Base-by-base conservation (phyloP, 1,284 basidiomycete genomes). In the Pascua guehoae region DNA sequence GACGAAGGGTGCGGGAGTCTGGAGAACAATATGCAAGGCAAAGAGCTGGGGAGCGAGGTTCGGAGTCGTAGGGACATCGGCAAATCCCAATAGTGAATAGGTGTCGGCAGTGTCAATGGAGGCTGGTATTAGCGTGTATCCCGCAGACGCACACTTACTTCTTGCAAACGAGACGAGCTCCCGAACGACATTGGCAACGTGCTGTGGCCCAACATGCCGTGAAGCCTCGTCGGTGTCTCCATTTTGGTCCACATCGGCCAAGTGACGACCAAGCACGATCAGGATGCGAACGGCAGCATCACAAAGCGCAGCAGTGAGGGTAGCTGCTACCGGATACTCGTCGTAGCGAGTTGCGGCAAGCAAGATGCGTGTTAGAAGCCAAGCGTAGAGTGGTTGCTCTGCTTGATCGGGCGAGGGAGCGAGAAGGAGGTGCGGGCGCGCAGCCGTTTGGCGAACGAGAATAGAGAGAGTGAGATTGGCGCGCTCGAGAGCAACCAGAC, bases 281-380 rank as follows among this genome's bases (percentile, higher is more conserved):
- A 73, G 49, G 2, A 68, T 44, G 15, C 48, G 50, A 0, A 62
- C 55, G 3, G 62, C 64, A 1, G 64, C 51, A 4, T 65, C 61
- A 38, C 56, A 43, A 2, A 65, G 49, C 4, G 56, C 52, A 8
- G 57, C 39, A 11, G 60, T 55, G 10, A 67, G 58, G 8, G 14
- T 41, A 9, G 48, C 49, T 2, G 54, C 46, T 8, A 52, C 53
- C 1, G 55, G 50, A 9, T 54, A n/a, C 2, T 56, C 51, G 12
- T 57, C 55, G 12, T 64, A 63, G 18, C 53, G 51, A 5, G 56
- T 56, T 5, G 70, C 67, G 10, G 68, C 71, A 15, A 66, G 52
- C 10, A 73, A 58, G 8, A 76, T 49, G 12, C 72, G 58, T 0
- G 73, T 70, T 8, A 76, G 43, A 32, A 77, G 54, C 69, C 70